Evolutionary conservation across 768 basidiomycete genomes (phyloP).

Genomic region (Phylloporus sp.): DNA sequence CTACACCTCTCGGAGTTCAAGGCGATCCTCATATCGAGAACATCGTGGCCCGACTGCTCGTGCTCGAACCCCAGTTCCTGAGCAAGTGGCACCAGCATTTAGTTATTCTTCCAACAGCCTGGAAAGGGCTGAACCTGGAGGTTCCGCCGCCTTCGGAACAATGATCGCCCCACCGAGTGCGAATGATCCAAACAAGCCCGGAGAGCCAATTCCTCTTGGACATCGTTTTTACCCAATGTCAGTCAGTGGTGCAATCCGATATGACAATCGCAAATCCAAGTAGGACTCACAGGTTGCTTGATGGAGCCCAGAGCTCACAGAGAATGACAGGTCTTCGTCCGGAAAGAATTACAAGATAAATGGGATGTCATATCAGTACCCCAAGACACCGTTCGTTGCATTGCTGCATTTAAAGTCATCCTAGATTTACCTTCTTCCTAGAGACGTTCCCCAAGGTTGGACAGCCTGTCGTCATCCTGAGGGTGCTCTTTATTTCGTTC

Average conservation of each 20-base stretch:
- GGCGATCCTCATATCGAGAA: constrained; percentile 21
- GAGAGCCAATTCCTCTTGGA: neutral
- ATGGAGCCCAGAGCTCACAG: neutral
- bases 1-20: constrained; percentile 10
- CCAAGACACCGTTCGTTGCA: constrained; percentile 17
- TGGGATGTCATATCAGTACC: constrained; percentile 18
- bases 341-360: constrained; percentile 4
- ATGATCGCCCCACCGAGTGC: constrained; percentile 4
- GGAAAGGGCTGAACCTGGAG: neutral
- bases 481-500: constrained; percentile 56
- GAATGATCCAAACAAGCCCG: constrained; percentile 9
- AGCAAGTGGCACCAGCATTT: neutral
- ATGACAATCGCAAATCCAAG: constrained; percentile 8
- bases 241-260: constrained; percentile 9
- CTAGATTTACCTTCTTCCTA: neutral
- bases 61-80: constrained; percentile 6
- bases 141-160: neutral
- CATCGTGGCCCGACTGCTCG: constrained; percentile 15
- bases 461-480: constrained; percentile 50
- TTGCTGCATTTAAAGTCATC: neutral
- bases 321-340: neutral
- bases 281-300: neutral
- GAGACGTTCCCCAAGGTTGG: constrained; percentile 40
- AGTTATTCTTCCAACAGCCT: neutral
- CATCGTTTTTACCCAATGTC: constrained; percentile 17